Evolutionary conservation across 2,329 filamentous ascomycete genomes (phyloP).

Genomic region (Ilyonectria robusta): DNA sequence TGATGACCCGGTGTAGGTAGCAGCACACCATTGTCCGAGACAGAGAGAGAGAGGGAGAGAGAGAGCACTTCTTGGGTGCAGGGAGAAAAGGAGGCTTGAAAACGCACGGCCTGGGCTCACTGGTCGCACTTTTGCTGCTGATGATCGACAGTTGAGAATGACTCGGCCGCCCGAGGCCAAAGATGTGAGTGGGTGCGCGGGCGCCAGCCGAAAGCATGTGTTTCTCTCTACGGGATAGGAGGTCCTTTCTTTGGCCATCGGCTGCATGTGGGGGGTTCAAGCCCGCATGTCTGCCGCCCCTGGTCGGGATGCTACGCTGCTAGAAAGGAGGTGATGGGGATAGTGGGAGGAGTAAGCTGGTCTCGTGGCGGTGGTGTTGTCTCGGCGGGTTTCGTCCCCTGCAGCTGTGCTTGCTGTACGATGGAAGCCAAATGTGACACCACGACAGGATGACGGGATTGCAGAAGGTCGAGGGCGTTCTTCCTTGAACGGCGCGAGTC

Average conservation of each 20-base stretch:
- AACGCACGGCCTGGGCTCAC: constrained; percentile 23
- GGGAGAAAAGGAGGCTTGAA: neutral
- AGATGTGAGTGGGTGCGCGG: constrained; percentile 6
- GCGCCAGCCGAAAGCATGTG: neutral
- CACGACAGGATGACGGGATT: constrained; percentile 1
- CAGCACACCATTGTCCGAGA: too few species aligned
- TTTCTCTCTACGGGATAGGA: neutral
- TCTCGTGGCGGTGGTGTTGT: constrained; percentile 19
- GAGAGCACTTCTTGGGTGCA: too few species aligned
- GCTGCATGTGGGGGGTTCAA: constrained; percentile 13
- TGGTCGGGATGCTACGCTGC: constrained; percentile 33
- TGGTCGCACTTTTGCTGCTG: constrained; percentile 6
- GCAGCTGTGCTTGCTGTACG: neutral
- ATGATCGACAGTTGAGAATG: constrained; percentile 24
- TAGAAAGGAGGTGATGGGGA: neutral
- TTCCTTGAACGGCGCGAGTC: neutral
- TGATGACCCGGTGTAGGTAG: neutral
- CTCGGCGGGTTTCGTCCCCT: neutral
- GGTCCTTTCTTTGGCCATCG: constrained; percentile 30
- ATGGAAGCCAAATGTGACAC: constrained; percentile 8
- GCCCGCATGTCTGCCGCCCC: constrained; percentile 16
- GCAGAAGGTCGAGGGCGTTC: neutral
- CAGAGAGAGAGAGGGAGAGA: too few species aligned
- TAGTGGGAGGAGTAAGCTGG: neutral
- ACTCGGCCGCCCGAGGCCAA: constrained; percentile 17